These are phyloP conservation scores for Astrephomene gubernaculifera DNA, from an alignment of 139 green algal species.

Conservation along the genomic window DNA sequence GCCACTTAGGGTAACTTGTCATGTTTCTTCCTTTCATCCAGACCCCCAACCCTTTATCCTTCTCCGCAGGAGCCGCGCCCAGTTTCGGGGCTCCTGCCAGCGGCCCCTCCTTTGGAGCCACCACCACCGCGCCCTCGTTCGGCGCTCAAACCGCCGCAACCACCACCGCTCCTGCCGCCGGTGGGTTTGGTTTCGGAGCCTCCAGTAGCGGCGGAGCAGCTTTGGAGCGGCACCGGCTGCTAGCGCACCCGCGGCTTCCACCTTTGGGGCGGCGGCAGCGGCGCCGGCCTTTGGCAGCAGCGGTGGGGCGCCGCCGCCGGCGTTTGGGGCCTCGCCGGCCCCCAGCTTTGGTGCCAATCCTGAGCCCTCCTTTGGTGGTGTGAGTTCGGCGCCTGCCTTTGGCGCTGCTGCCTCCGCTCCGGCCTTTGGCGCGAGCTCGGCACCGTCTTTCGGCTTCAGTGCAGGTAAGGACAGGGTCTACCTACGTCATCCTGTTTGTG, in stretches of 20 bases:
- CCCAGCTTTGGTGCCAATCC: neutral
- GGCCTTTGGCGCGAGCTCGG: neutral
- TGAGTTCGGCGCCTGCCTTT: no score
- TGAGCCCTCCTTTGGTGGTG: neutral
- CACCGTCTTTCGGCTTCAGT: neutral
- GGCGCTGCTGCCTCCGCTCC: no score
- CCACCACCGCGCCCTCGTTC: neutral
- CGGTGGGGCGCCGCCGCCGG: neutral
- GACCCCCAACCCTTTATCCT: neutral
- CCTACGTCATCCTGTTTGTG: no score
- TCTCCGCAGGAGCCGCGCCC: neutral
- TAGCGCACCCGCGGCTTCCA: neutral
- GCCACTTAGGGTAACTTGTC: neutral
- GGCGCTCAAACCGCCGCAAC: slow-evolving; percentile 1
- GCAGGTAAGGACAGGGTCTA: neutral
- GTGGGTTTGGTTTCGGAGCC: slow-evolving; percentile 1
- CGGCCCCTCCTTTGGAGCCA: neutral
- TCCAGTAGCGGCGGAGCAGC: neutral
- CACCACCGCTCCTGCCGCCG: neutral
- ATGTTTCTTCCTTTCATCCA: neutral
- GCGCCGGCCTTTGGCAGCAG: neutral
- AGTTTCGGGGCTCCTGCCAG: neutral
- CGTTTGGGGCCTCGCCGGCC: neutral
- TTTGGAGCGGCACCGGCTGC: neutral
- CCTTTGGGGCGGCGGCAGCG: neutral